phyloP scores from a whole-genome alignment of 495 filamentous ascomycete species.

The Venustampulla echinocandica region DNA sequence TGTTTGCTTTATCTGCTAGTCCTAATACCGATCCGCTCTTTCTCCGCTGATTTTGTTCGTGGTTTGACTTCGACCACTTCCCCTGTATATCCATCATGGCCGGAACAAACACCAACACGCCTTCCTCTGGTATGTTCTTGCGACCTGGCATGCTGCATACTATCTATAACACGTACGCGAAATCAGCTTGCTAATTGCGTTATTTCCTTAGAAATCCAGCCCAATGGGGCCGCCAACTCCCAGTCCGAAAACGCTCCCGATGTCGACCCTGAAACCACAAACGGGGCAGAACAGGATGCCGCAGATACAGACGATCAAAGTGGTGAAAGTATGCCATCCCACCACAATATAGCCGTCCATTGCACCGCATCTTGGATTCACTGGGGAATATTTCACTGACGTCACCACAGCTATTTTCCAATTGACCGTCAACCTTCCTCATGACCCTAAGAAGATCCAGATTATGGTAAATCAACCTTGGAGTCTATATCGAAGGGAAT shows the following conservation, averaged over 20 bases:
- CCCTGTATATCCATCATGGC: slow-evolving; percentile 12
- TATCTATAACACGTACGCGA: too few species aligned
- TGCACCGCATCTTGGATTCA: not conserved
- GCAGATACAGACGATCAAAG: slow-evolving; percentile 23
- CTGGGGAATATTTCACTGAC: not conserved
- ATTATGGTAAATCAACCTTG: slow-evolving; percentile 55
- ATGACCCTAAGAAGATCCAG: slow-evolving; percentile 68
- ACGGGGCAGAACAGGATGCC: slow-evolving; percentile 22
- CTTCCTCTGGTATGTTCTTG: slow-evolving; percentile 1
- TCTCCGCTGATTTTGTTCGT: slow-evolving; percentile 6
- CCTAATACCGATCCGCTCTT: not conserved
- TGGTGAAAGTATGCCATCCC: slow-evolving; percentile 18
- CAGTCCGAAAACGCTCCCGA: slow-evolving; percentile 10
- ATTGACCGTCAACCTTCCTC: slow-evolving; percentile 76
- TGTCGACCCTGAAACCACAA: slow-evolving; percentile 22
- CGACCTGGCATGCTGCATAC: too few species aligned
- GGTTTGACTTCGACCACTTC: slow-evolving; percentile 1
- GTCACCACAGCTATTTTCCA: slow-evolving; percentile 48
- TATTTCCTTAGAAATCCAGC: slow-evolving; percentile 8
- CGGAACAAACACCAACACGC: slow-evolving; percentile 8
- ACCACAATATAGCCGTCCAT: not conserved
- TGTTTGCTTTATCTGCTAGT: slow-evolving; percentile 6
- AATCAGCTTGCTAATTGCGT: too few species aligned
- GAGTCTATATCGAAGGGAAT: slow-evolving; percentile 1
- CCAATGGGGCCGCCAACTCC: slow-evolving; percentile 4